Evolutionary conservation across 192 early-diverging fungal genomes (phyloP).

Genomic region (Coemansia guatemalensis): DNA sequence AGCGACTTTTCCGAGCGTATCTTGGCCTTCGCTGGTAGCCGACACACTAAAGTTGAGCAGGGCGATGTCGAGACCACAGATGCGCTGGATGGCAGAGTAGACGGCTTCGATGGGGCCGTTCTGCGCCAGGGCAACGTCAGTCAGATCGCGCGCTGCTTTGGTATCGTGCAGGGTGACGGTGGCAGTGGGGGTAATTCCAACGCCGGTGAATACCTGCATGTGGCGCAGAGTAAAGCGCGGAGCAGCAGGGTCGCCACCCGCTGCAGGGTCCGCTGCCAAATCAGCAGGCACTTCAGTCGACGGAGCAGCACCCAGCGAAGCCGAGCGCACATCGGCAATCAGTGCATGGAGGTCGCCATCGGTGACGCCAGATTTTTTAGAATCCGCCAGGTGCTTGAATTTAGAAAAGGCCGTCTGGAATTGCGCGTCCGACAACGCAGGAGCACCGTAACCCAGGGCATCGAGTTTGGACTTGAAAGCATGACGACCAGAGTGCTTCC

Average conservation of each 20-base stretch:
- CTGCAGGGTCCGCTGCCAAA: not conserved
- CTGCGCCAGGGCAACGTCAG: slow-evolving; percentile 77
- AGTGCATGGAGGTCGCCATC: slow-evolving; percentile 90
- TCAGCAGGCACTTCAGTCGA: slow-evolving; percentile 5
- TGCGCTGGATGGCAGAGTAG: slow-evolving; percentile 86
- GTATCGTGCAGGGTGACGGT: slow-evolving; percentile 76
- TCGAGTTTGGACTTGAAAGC: slow-evolving; percentile 82
- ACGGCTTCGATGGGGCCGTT: slow-evolving; percentile 89
- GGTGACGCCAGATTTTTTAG: slow-evolving; percentile 79
- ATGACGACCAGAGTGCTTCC: slow-evolving; percentile 96
- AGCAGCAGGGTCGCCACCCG: slow-evolving; percentile 1
- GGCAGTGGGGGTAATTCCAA: slow-evolving; percentile 72
- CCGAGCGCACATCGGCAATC: slow-evolving; percentile 71
- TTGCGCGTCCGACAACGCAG: slow-evolving; percentile 58
- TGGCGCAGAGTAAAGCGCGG: slow-evolving; percentile 62
- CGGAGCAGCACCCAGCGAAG: slow-evolving; percentile 4
- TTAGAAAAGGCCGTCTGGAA: slow-evolving; percentile 81
- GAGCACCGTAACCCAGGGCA: slow-evolving; percentile 70
- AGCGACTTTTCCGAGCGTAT: slow-evolving; percentile 83
- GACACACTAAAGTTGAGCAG: slow-evolving; percentile 85
- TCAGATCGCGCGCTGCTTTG: slow-evolving; percentile 33
- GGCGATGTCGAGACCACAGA: slow-evolving; percentile 68
- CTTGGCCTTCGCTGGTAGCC: slow-evolving; percentile 83
- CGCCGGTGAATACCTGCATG: slow-evolving; percentile 80
- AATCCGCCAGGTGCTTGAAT: slow-evolving; percentile 93